phyloP scores from a whole-genome alignment of 2,329 filamentous ascomycete species.

The Aspergillus sp. region DNA sequence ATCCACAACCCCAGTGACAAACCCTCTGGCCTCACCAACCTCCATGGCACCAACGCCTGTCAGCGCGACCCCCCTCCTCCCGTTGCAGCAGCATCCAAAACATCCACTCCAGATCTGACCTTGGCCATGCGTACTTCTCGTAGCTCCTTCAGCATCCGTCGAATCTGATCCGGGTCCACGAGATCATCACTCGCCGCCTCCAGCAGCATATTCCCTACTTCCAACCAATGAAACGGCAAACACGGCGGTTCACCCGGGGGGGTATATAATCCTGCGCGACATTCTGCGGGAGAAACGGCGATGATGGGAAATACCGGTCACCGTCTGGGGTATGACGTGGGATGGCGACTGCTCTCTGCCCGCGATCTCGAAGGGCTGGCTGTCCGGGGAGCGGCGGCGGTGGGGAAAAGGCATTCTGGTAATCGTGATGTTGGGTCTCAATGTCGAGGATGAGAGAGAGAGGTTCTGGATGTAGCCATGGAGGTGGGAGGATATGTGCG shows the following conservation, averaged over 20 bases:
- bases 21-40: slow-evolving; percentile 77
- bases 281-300: slow-evolving; percentile 75
- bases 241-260: slow-evolving; percentile 22
- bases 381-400: slow-evolving; percentile 62
- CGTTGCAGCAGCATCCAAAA: slow-evolving; percentile 53
- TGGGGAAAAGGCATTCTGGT: slow-evolving; percentile 69
- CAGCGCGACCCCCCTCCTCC: slow-evolving; percentile 64
- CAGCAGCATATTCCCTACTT: slow-evolving; percentile 81
- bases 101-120: slow-evolving; percentile 69
- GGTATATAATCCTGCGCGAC: slow-evolving; percentile 62
- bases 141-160: slow-evolving; percentile 72
- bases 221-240: slow-evolving; percentile 93
- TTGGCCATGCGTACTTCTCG: slow-evolving; percentile 87
- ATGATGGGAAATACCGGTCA: slow-evolving; percentile 44
- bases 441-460: slow-evolving; percentile 73
- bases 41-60: slow-evolving; percentile 91
- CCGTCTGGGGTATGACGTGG: slow-evolving; percentile 35
- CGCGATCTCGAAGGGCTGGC: slow-evolving; percentile 21
- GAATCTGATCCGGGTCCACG: slow-evolving; percentile 65
- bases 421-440: slow-evolving; percentile 63
- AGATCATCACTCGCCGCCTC: slow-evolving; percentile 83
- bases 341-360: slow-evolving; percentile 16
- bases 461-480: slow-evolving; percentile 77
- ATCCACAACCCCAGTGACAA: slow-evolving; percentile 82
- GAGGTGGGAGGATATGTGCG: slow-evolving; percentile 85